Conservation (phyloP, 1,284 basidiomycete species). For the Pterula multifida region DNA sequence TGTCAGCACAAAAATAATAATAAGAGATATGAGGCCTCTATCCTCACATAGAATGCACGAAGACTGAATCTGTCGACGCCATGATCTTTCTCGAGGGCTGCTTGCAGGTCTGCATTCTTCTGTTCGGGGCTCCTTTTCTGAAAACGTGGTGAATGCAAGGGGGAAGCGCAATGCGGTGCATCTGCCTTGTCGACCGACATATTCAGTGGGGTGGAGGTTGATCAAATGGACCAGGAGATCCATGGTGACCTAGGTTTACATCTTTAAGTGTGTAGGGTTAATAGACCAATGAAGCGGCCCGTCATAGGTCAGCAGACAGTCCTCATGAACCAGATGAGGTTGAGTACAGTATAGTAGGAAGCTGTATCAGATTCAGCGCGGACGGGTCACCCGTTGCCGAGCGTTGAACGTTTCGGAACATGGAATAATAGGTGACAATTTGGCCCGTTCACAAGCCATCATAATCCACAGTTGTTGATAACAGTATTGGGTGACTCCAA, state of each 20-base stretch:
- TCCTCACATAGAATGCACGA: conserved; percentile 27
- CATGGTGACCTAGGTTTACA: not conserved
- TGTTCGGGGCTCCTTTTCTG: conserved; percentile 21
- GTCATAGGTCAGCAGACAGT: not conserved
- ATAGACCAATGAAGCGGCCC: not conserved
- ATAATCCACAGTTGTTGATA: no score
- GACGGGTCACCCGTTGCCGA: no score
- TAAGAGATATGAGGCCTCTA: not conserved
- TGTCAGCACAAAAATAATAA: not conserved
- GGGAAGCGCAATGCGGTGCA: not conserved
- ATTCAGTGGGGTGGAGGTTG: not conserved
- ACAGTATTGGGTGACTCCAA: no score
- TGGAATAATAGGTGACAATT: no score
- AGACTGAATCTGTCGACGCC: conserved; percentile 27
- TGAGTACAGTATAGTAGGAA: no score
- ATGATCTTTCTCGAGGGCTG: conserved; percentile 34
- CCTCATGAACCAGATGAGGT: no score
- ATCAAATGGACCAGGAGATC: not conserved
- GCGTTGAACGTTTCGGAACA: no score
- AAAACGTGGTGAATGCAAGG: not conserved
- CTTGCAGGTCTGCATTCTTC: conserved; percentile 29
- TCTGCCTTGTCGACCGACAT: conserved; percentile 1
- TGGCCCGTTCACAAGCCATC: no score
- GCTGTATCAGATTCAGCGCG: no score
- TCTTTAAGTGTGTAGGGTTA: not conserved